A percentile compares a stretch with the other conserved stretches of the same genome.
Evolutionary conservation across 371 early-diverging fungal genomes (phyloP).

Genomic region (Apophysomyces ossiformis): DNA sequence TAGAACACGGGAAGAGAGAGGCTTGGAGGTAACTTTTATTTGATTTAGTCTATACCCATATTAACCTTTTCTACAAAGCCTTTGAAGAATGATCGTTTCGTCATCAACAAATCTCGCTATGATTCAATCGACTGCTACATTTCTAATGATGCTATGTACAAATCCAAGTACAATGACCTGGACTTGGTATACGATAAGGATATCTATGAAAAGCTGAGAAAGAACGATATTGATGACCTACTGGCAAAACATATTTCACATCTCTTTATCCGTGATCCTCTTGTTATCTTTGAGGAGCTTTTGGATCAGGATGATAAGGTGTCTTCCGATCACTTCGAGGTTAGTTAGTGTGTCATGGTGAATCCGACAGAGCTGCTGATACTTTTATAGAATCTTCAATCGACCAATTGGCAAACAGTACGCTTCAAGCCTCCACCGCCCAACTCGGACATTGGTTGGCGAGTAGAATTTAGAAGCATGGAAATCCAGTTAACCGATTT

Average conservation of each 20-base stretch:
- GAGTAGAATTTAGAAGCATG: conserved; percentile 98
- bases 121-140: conserved; percentile 96
- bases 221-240: conserved; percentile 84
- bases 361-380: background rate
- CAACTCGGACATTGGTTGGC: conserved; percentile 92
- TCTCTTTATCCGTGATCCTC: conserved; percentile 98
- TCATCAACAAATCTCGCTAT: conserved; percentile 96
- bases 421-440: conserved; percentile 99
- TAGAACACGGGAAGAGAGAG: conserved; percentile 94
- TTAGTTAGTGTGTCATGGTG: conserved; percentile 22
- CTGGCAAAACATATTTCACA: conserved; percentile 96
- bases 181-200: conserved; percentile 82
- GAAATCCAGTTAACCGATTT: conserved; percentile 98
- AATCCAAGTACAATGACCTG: conserved; percentile 96
- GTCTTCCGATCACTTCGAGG: conserved; percentile 96
- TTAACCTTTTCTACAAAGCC: conserved; percentile 51
- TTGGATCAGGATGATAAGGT: conserved; percentile 83
- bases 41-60: background rate
- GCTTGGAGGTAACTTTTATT: conserved; percentile 61
- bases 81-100: conserved; percentile 67
- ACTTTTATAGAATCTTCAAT: conserved; percentile 87
- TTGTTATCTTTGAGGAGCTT: conserved; percentile 93
- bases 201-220: conserved; percentile 72
- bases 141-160: conserved; percentile 75
- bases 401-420: conserved; percentile 99